Evolutionary conservation across 2,329 filamentous ascomycete species (phyloP).

Genomic region (Colletotrichum sp.): DNA sequence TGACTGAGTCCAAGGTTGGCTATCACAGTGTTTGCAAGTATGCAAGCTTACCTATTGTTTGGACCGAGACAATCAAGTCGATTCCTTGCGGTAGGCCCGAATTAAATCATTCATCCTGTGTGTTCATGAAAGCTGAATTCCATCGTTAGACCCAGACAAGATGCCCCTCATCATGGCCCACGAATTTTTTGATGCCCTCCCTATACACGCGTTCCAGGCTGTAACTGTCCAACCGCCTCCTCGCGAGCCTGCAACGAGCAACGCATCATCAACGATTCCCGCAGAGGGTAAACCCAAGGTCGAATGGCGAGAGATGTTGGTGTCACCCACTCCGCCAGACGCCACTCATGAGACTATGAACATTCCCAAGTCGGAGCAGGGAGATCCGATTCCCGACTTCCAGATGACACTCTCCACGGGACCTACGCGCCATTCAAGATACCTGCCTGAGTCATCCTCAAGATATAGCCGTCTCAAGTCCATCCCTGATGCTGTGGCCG

Average conservation of each 20-base stretch:
- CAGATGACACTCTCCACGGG: constrained; percentile 79
- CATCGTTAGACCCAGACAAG: constrained; percentile 61
- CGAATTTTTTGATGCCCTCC: constrained; percentile 97
- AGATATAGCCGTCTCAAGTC: constrained; percentile 80
- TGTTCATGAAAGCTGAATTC: background rate
- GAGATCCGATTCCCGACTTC: constrained; percentile 76
- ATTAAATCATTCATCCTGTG: background rate
- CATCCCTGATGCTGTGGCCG: constrained; percentile 74
- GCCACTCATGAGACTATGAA: constrained; percentile 59
- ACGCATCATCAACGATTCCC: constrained; percentile 41
- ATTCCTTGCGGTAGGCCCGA: constrained; percentile 68
- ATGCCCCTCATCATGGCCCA: constrained; percentile 95
- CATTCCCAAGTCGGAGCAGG: constrained; percentile 56
- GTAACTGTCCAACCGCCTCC: constrained; percentile 47
- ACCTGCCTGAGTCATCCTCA: constrained; percentile 81
- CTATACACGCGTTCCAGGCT: constrained; percentile 93
- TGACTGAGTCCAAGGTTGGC: constrained; percentile 76
- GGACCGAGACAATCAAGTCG: constrained; percentile 89
- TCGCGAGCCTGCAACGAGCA: background rate
- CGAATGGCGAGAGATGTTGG: constrained; percentile 85
- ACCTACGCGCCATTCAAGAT: constrained; percentile 81
- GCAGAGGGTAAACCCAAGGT: constrained; percentile 42
- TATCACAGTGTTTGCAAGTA: constrained; percentile 80
- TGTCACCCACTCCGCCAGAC: constrained; percentile 68
- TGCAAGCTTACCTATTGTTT: constrained; percentile 75